Conservation (phyloP, 2,329 filamentous ascomycete species). For the Trichophyton mentagrophytes region DNA sequence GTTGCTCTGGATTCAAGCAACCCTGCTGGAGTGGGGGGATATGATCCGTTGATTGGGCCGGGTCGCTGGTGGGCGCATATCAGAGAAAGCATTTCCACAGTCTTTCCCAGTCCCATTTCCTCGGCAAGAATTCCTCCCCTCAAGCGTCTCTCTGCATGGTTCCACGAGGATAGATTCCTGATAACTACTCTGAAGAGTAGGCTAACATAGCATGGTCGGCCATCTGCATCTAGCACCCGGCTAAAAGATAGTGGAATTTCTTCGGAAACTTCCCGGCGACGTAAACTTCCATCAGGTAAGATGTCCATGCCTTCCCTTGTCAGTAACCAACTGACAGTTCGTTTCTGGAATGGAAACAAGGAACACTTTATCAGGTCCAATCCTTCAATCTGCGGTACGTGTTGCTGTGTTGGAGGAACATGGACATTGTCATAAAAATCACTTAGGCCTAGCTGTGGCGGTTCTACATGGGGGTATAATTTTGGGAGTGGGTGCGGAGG, state of each 20-base stretch:
- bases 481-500: not conserved
- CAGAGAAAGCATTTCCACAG: conserved; percentile 37
- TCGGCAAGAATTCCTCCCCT: conserved; percentile 38
- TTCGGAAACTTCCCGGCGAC: conserved; percentile 10
- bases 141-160: conserved; percentile 20
- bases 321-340: conserved; percentile 37
- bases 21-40: conserved; percentile 15
- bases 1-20: conserved; percentile 40
- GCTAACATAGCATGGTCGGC: conserved; percentile 29
- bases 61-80: conserved; percentile 30
- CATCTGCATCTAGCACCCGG: conserved; percentile 26
- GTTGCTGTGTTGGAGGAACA: conserved; percentile 26
- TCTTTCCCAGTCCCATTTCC: conserved; percentile 41
- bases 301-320: conserved; percentile 31
- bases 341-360: conserved; percentile 38
- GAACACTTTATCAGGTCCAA: conserved; percentile 25
- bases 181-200: conserved; percentile 30
- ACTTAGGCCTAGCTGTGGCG: conserved; percentile 14
- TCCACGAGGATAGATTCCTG: conserved; percentile 25
- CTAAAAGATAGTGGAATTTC: conserved; percentile 29
- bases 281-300: conserved; percentile 21
- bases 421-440: conserved; percentile 39
- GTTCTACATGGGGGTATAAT: not conserved
- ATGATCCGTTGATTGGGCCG: conserved; percentile 10
- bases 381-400: conserved; percentile 24